These are phyloP conservation scores for Dryas drummondii DNA, from an alignment of 306 rosid genomes.

Conservation along the genomic window DNA sequence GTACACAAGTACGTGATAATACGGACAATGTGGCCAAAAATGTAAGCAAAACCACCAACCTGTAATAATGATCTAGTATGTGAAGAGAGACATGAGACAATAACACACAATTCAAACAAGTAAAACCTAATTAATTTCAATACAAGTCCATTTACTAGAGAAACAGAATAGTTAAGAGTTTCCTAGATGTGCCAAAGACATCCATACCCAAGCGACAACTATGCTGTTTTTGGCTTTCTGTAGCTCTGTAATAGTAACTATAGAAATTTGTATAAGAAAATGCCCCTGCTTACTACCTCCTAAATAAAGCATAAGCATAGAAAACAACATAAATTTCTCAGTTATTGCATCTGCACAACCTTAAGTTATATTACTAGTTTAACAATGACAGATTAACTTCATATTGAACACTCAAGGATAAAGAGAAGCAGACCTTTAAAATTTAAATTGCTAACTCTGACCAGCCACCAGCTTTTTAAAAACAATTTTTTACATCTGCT, in stretches of 20 bases:
- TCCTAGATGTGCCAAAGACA: conserved; percentile 2
- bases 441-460: not conserved
- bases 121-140: conserved; percentile 13
- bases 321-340: not conserved
- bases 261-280: not conserved
- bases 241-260: not conserved
- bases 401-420: not conserved
- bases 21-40: conserved; percentile 73
- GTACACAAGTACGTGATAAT: conserved; percentile 79
- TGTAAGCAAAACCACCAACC: conserved; percentile 67
- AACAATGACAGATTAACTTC: not conserved
- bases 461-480: not conserved
- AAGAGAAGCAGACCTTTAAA: not conserved
- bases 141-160: conserved; percentile 2
- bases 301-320: not conserved
- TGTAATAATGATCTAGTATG: conserved; percentile 38
- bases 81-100: conserved; percentile 21
- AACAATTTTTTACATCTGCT: not conserved
- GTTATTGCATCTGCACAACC: not conserved
- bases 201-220: not conserved
- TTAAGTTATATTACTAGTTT: not conserved
- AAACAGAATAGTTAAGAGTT: not conserved
- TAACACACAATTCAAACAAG: conserved; percentile 15
- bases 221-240: not conserved
- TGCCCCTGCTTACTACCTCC: not conserved